These are phyloP conservation scores for Aethionema arabicum DNA, from an alignment of 345 rosid genomes.

Conservation along the genomic window DNA sequence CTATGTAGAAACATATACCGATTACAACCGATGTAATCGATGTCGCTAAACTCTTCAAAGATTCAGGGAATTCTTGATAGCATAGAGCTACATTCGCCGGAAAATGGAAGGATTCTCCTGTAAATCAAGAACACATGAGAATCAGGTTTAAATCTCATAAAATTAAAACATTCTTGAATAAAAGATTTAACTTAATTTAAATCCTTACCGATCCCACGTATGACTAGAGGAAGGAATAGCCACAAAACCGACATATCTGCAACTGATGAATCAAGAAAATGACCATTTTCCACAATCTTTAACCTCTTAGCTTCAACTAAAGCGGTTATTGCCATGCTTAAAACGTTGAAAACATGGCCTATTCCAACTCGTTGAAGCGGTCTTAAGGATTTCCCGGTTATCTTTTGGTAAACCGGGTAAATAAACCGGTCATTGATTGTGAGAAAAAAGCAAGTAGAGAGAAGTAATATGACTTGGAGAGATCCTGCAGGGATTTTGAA, in stretches of 20 bases:
- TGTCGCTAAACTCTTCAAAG: slow-evolving; percentile 42
- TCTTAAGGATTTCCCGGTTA: slow-evolving; percentile 10
- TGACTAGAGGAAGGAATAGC: slow-evolving; percentile 47
- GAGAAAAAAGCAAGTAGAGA: slow-evolving; percentile 34
- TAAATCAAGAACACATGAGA: neutral
- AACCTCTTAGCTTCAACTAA: slow-evolving; percentile 45
- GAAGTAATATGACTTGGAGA: slow-evolving; percentile 33
- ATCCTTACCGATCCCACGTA: slow-evolving; percentile 32
- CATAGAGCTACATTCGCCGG: slow-evolving; percentile 48
- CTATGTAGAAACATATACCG: slow-evolving; percentile 40
- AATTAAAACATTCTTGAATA: too few species aligned
- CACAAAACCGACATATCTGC: slow-evolving; percentile 41
- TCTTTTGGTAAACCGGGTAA: slow-evolving; percentile 37
- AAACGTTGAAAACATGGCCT: slow-evolving; percentile 43
- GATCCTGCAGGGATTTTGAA: slow-evolving; percentile 51
- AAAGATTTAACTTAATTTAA: too few species aligned
- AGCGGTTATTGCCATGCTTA: slow-evolving; percentile 38
- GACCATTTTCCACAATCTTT: slow-evolving; percentile 17
- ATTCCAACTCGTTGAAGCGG: slow-evolving; percentile 42
- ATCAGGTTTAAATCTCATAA: too few species aligned
- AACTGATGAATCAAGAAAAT: neutral
- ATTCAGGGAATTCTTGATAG: slow-evolving; percentile 45
- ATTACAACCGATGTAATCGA: slow-evolving; percentile 43
- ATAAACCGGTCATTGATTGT: slow-evolving; percentile 36
- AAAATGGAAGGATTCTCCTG: slow-evolving; percentile 46